Base-by-base conservation (phyloP, 352 stramenopile genomes). In the Pythium rhizo-oryzae region DNA sequence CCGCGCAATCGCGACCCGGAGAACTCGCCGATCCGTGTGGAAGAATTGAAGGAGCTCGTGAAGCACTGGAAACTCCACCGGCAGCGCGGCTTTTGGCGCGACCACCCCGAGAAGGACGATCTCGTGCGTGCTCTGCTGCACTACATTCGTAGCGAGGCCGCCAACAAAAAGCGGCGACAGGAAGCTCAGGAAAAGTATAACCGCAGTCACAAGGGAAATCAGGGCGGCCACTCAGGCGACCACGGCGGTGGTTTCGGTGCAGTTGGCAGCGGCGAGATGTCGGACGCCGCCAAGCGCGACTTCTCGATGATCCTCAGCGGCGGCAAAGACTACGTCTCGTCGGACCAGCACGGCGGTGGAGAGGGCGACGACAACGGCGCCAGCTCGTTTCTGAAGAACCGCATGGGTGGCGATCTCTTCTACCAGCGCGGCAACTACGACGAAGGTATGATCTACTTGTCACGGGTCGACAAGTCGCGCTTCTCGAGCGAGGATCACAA, bases 21-120 rank as follows among this genome's bases (percentile, higher is more conserved):
- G 58, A 96, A 95, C 78, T 94, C 86, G 49, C 87, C 84, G 25
- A 96, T 95, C 71, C 84, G 85, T 46, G 71, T 93, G 24, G 90
- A 97, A 50, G 89, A 97, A 76, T 83, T 97, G 47, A 97, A 97
- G 71, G 92, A 97, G 65, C 78, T 97, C 12, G 90, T 97, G 16
- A 93, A 96, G 62, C 84, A 95, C 72, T 97, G 91, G 89, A 96
- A 97, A 70, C 78, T 97, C 6, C 91, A 97, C 57, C 84, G 81
- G 8, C 86, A 97, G 69, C 89, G 90, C 9, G 87, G 89, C 16
- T 97, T 97, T 67, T 97, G 89, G 91, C 89, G 89, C 24, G 89
- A 96, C 65, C 87, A 97, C 59, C 87, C 88, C 5, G 84, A 96
- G 68, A 96, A 96, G 73, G 90, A 97, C 51, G 89, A 97, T 62